Percentiles rank a stretch among this genome's conserved stretches.
Conservation (phyloP, 768 basidiomycete species). For the Russula virescens region DNA sequence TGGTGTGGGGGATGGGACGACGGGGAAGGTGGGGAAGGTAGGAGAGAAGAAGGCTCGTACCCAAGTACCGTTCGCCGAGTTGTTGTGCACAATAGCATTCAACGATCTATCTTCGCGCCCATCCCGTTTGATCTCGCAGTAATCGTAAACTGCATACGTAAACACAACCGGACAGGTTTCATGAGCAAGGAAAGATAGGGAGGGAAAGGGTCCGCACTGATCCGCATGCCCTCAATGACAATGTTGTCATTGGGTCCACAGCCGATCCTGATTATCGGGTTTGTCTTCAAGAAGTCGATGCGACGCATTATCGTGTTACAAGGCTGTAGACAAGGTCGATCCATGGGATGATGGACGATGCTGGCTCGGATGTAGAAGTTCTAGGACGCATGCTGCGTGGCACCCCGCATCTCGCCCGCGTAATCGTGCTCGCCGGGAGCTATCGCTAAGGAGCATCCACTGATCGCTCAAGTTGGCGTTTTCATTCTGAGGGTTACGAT, state of each 20-base stretch:
- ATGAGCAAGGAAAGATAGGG: slow-evolving; percentile 8
- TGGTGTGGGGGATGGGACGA: not conserved
- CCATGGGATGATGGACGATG: slow-evolving; percentile 9
- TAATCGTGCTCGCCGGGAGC: not conserved
- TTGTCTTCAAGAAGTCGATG: slow-evolving; percentile 19
- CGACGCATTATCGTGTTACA: slow-evolving; percentile 10
- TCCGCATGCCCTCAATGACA: slow-evolving; percentile 61
- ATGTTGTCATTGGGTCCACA: slow-evolving; percentile 37
- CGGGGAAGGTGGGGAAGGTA: not conserved
- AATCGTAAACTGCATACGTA: slow-evolving; percentile 41
- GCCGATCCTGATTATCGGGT: slow-evolving; percentile 8
- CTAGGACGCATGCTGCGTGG: slow-evolving; percentile 22
- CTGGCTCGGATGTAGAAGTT: not conserved
- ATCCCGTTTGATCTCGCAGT: slow-evolving; percentile 57
- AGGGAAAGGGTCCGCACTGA: slow-evolving; percentile 45
- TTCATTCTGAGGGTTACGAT: not conserved
- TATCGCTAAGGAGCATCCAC: not conserved
- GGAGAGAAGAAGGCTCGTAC: slow-evolving; percentile 34
- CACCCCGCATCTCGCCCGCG: slow-evolving; percentile 17
- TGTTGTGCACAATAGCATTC: slow-evolving; percentile 47
- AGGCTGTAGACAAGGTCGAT: slow-evolving; percentile 13
- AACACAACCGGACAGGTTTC: slow-evolving; percentile 24
- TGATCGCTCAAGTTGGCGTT: not conserved
- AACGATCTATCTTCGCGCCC: slow-evolving; percentile 41
- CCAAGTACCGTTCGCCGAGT: slow-evolving; percentile 71